Percentiles rank a stretch among this genome's conserved stretches.
Conservation (phyloP, 169 alveolate genomes). For the Cytauxzoon felis region DNA sequence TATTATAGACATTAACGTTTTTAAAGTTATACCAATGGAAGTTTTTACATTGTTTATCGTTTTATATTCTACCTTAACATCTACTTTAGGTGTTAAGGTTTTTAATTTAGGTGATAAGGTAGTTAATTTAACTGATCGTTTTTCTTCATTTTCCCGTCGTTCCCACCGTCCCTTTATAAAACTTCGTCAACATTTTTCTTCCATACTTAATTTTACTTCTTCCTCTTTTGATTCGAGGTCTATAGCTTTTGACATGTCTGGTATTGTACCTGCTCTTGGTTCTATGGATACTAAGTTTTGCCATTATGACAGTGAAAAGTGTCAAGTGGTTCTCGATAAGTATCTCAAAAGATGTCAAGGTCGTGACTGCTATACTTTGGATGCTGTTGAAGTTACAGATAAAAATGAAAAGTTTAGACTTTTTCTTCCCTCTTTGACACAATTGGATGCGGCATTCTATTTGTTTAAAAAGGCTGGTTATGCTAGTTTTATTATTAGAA, state of each 20-base stretch:
- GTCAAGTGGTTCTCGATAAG: neutral
- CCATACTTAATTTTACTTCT: too few species aligned
- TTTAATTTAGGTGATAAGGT: too few species aligned
- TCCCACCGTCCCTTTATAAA: too few species aligned
- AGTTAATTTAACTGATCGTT: too few species aligned
- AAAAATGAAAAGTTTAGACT: neutral
- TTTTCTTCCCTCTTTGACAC: constrained; percentile 23
- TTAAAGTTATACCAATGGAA: neutral
- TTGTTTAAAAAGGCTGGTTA: neutral
- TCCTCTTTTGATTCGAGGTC: too few species aligned
- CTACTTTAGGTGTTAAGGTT: neutral
- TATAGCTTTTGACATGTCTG: neutral
- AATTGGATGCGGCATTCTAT: constrained; percentile 20
- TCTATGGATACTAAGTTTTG: neutral
- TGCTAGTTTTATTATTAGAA: neutral
- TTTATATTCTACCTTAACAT: neutral
- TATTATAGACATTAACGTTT: neutral
- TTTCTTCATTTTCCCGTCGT: too few species aligned
- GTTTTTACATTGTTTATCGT: neutral
- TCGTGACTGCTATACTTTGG: constrained; percentile 31
- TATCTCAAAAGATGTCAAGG: constrained; percentile 15
- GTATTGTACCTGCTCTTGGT: neutral
- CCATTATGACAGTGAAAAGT: neutral
- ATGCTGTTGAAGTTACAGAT: neutral
- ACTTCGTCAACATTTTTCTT: too few species aligned